These are phyloP conservation scores for Murraya paniculata DNA, from an alignment of 345 rosid genomes.

Conservation along the genomic window DNA sequence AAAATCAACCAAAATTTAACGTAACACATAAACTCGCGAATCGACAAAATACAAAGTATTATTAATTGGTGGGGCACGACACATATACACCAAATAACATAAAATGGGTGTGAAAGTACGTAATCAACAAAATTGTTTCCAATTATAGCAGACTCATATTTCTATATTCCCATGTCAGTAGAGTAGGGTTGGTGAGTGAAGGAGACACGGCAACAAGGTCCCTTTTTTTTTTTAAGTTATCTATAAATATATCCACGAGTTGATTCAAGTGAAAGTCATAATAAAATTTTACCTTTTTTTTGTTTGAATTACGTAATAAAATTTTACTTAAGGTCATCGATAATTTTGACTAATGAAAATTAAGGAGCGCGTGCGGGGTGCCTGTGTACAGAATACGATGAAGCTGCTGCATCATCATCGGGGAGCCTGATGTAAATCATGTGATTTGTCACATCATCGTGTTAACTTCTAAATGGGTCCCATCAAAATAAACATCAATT, in stretches of 20 bases:
- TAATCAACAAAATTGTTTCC: neutral
- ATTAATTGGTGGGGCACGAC: neutral
- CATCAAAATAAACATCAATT: constrained; percentile 15
- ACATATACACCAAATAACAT: neutral
- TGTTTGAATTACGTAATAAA: too few relatives aligned
- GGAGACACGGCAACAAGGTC: neutral
- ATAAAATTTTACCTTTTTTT: neutral
- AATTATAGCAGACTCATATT: neutral
- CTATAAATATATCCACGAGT: constrained; percentile 20
- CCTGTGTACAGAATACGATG: neutral
- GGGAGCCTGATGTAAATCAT: constrained; percentile 10
- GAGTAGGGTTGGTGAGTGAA: neutral
- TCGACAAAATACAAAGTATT: neutral
- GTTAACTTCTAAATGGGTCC: constrained; percentile 24
- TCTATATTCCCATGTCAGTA: neutral
- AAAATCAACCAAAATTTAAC: neutral
- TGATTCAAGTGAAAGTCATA: constrained; percentile 13
- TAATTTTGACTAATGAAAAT: neutral
- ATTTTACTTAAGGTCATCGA: neutral
- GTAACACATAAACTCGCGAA: too few relatives aligned
- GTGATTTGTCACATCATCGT: constrained; percentile 30
- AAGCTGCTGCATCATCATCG: neutral
- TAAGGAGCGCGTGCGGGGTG: neutral
- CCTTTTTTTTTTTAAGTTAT: neutral
- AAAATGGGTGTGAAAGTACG: neutral